Evolutionary conservation across 768 basidiomycete species (phyloP).

Genomic region (Paxillus rubicundulus): DNA sequence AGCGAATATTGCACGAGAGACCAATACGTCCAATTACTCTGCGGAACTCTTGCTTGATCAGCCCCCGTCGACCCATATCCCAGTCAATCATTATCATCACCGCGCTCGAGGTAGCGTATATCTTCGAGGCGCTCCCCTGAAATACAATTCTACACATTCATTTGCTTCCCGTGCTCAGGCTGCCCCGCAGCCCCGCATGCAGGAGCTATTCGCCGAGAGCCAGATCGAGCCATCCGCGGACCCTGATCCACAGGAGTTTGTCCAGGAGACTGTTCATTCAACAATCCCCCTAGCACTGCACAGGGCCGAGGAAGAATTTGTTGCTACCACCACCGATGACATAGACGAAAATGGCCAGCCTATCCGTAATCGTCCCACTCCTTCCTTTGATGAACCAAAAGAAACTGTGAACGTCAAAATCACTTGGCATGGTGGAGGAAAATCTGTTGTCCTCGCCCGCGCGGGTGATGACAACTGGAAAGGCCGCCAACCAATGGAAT

Average conservation of each 20-base stretch:
- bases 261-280: slow-evolving; percentile 59
- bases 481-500: slow-evolving; percentile 61
- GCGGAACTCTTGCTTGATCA: slow-evolving; percentile 40
- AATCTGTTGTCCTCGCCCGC: slow-evolving; percentile 61
- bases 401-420: slow-evolving; percentile 48
- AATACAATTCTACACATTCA: slow-evolving; percentile 45
- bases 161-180: slow-evolving; percentile 36
- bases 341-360: slow-evolving; percentile 21
- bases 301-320: slow-evolving; percentile 33
- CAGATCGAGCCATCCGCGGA: slow-evolving; percentile 31
- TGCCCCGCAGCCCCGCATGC: slow-evolving; percentile 40
- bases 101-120: slow-evolving; percentile 34
- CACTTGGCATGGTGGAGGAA: slow-evolving; percentile 64
- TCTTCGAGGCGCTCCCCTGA: slow-evolving; percentile 35
- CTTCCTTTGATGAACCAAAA: slow-evolving; percentile 23
- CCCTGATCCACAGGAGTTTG: slow-evolving; percentile 37
- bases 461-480: slow-evolving; percentile 79
- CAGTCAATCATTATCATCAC: slow-evolving; percentile 30
- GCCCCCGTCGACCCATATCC: slow-evolving; percentile 44
- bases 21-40: slow-evolving; percentile 33
- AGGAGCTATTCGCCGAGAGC: slow-evolving; percentile 43
- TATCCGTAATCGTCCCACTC: slow-evolving; percentile 11
- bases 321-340: slow-evolving; percentile 9
- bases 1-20: slow-evolving; percentile 21
- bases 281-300: slow-evolving; percentile 57